A percentile compares a stretch with the other conserved stretches of the same genome.
phyloP scores from a whole-genome alignment of 2,329 filamentous ascomycete species.

The Cercospora sp. region DNA sequence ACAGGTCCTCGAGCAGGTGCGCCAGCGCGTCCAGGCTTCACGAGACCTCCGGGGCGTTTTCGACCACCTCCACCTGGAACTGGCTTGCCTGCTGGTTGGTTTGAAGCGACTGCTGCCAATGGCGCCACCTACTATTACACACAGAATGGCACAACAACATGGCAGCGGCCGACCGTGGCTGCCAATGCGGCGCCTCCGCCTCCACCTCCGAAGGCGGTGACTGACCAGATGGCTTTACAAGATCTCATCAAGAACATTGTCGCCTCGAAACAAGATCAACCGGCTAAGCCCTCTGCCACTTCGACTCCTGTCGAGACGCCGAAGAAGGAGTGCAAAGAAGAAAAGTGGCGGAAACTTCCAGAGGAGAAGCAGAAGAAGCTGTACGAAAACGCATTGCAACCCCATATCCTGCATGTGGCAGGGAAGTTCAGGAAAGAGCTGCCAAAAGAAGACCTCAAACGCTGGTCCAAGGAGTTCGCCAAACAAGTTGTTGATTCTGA shows the following conservation, averaged over 20 bases:
- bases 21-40: constrained; percentile 61
- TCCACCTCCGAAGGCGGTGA: constrained; percentile 63
- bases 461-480: constrained; percentile 62
- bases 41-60: constrained; percentile 46
- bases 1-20: constrained; percentile 54
- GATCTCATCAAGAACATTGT: constrained; percentile 70
- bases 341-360: constrained; percentile 69
- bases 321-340: constrained; percentile 57
- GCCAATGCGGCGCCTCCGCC: constrained; percentile 57
- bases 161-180: constrained; percentile 73
- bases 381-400: constrained; percentile 87
- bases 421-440: constrained; percentile 86
- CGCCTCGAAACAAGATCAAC: constrained; percentile 61
- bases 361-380: constrained; percentile 91
- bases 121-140: constrained; percentile 86
- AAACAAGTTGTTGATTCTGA: constrained; percentile 92
- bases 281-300: constrained; percentile 56
- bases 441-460: constrained; percentile 72
- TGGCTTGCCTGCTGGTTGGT: constrained; percentile 82
- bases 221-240: constrained; percentile 73
- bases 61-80: constrained; percentile 50
- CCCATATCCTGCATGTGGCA: constrained; percentile 79
- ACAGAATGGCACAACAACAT: constrained; percentile 73
- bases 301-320: constrained; percentile 65
- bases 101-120: constrained; percentile 66